Conservation (phyloP, 345 rosid genomes). For the Euclidium syriacum region DNA sequence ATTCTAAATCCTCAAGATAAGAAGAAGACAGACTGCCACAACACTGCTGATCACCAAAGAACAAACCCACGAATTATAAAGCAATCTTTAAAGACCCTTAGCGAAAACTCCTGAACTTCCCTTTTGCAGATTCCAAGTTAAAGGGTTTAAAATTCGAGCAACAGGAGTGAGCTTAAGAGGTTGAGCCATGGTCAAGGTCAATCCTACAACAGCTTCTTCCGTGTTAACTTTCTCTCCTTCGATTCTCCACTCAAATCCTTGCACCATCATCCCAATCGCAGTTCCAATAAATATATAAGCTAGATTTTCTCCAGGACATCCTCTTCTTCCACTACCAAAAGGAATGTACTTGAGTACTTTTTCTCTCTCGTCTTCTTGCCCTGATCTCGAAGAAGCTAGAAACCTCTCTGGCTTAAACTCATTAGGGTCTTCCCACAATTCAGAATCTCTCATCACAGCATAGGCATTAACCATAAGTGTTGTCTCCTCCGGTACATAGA, state of each 20-base stretch:
- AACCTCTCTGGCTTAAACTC: slow-evolving; percentile 24
- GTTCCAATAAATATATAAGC: slow-evolving; percentile 20
- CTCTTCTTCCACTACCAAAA: slow-evolving; percentile 12
- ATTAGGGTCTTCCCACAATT: slow-evolving; percentile 49
- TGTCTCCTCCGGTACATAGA: slow-evolving; percentile 1
- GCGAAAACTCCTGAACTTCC: too few species aligned
- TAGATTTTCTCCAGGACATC: slow-evolving; percentile 49
- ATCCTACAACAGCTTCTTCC: neutral
- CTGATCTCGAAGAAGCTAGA: neutral
- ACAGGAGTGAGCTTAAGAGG: neutral
- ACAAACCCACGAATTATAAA: too few species aligned
- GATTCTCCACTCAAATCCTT: slow-evolving; percentile 35
- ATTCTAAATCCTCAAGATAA: too few species aligned
- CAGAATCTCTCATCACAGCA: slow-evolving; percentile 46
- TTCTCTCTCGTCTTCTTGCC: neutral
- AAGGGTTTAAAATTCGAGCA: too few species aligned
- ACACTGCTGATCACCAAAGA: too few species aligned
- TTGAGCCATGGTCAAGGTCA: slow-evolving; percentile 1
- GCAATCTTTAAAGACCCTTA: too few species aligned
- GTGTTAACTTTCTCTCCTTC: slow-evolving; percentile 22
- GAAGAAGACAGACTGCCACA: too few species aligned
- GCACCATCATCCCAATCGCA: slow-evolving; percentile 23
- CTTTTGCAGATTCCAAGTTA: too few species aligned
- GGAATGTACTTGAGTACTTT: slow-evolving; percentile 7
- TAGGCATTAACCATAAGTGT: slow-evolving; percentile 23